phyloP scores from a whole-genome alignment of 169 alveolate species.

The Perkinsus marinus region DNA sequence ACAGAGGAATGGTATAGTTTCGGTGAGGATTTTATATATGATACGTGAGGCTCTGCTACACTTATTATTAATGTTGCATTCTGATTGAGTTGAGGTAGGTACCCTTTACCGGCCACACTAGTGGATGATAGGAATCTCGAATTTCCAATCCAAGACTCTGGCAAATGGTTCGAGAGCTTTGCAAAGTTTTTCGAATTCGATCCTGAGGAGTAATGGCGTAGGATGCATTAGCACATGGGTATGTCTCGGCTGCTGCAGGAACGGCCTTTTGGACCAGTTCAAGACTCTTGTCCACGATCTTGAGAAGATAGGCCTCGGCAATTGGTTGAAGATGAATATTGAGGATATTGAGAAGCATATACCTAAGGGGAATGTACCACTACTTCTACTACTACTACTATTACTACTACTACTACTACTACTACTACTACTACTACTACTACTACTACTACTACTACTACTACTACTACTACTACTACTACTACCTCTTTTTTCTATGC shows the following conservation, averaged over 20 bases:
- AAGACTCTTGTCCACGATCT: neutral
- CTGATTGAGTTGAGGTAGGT: no score
- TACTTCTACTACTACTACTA: neutral
- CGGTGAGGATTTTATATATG: conserved; percentile 6
- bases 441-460: neutral
- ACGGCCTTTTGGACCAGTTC: neutral
- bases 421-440: neutral
- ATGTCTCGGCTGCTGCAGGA: neutral
- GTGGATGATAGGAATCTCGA: neutral
- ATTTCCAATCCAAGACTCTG: neutral
- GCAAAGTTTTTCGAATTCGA: conserved; percentile 6
- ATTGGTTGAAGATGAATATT: conserved; percentile 13
- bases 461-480: neutral
- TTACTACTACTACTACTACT: neutral
- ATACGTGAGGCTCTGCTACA: neutral
- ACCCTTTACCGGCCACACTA: neutral
- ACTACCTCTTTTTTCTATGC: no score
- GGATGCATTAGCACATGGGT: neutral
- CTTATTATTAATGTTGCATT: neutral
- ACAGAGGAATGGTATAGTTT: neutral
- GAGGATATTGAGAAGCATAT: neutral
- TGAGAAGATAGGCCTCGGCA: conserved; percentile 14
- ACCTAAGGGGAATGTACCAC: neutral
- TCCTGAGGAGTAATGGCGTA: neutral
- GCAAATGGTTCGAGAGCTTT: neutral